Conservation (phyloP, 2,329 filamentous ascomycete species). For the Bipolaris gigantea region DNA sequence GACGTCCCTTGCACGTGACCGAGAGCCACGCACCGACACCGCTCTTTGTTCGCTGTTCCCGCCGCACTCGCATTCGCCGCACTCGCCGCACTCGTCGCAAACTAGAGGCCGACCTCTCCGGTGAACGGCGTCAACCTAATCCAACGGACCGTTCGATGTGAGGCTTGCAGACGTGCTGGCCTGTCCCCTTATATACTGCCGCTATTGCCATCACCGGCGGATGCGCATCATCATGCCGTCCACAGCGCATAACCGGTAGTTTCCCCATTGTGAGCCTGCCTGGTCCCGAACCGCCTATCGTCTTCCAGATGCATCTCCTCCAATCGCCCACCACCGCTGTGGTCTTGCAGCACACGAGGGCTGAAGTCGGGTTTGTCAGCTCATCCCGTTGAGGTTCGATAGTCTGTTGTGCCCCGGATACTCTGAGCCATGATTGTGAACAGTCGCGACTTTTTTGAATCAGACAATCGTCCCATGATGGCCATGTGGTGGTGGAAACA, state of each 20-base stretch:
- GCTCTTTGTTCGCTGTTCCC: background rate
- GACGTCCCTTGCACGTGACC: background rate
- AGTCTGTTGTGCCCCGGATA: background rate
- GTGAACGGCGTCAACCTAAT: background rate
- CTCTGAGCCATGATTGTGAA: background rate
- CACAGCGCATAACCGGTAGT: constrained; percentile 1
- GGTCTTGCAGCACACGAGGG: constrained; percentile 7
- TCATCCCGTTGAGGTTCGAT: constrained; percentile 3
- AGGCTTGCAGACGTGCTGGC: background rate
- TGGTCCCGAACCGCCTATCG: constrained; percentile 1
- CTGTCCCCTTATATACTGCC: background rate
- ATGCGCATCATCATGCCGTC: constrained; percentile 11
- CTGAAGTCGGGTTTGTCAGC: constrained; percentile 27
- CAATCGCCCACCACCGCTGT: constrained; percentile 7
- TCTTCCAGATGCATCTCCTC: constrained; percentile 6
- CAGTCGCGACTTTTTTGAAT: background rate
- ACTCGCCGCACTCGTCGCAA: background rate
- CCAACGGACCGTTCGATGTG: background rate
- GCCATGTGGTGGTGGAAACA: background rate
- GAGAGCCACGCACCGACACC: background rate
- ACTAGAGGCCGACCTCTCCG: background rate
- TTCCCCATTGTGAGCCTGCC: constrained; percentile 7
- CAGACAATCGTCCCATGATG: background rate
- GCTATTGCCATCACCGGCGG: constrained; percentile 7
- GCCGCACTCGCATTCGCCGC: background rate